Evolutionary conservation across 2,329 filamentous ascomycete genomes (phyloP), one percentile per base, ranked within the genome.

Genomic region (Aphanoascus verrucosus): DNA sequence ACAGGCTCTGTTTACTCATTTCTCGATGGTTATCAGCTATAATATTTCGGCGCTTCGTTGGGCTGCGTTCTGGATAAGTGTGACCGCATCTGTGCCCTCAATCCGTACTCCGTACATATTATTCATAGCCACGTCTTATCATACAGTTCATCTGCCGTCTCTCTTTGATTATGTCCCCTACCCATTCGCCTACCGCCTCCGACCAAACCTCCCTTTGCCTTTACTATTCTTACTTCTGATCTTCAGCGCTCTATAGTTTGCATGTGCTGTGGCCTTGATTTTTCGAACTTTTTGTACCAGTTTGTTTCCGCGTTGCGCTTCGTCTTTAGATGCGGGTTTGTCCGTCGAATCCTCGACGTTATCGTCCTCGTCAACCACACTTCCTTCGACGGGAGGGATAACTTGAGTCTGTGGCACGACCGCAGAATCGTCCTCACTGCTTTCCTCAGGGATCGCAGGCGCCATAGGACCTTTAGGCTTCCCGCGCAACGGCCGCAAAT

Each of bases 171-270:
- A n/a, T n/a, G n/a, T n/a, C n/a, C n/a, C 23, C 23, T 28, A 28
- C 23, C 23, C 7, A 28, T 28, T 28, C 7, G 23, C 23, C 23
- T 45, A 57, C 56, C 63, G 65, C 58, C 65, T 64, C 45, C 67
- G 60, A 9, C 69, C 63, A 60, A 73, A 73, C 45, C 70, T 63
- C 6, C 69, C 64, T 53, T 63, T 62, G 20, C 65, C 66, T 55
- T 67, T 66, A 2, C 43, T 62, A 12, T 64, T 64, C 55, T 65
- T 65, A 57, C 69, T 70, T 37, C 69, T 63, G 55, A 76, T 73
- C 58, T 74, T 76, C 58, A 76, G 56, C 9, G 72, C 69, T 12
- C 72, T 65, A 55, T 73, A 76, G 57, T 76, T 76, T 14, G 72
- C 71, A 65, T 76, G 73, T 14, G 73, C 69, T 44, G 70, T 64